Evolutionary conservation across 2,329 filamentous ascomycete genomes (phyloP), one percentile per base, ranked within the genome.

Genomic region (Hypocrella siamensis): DNA sequence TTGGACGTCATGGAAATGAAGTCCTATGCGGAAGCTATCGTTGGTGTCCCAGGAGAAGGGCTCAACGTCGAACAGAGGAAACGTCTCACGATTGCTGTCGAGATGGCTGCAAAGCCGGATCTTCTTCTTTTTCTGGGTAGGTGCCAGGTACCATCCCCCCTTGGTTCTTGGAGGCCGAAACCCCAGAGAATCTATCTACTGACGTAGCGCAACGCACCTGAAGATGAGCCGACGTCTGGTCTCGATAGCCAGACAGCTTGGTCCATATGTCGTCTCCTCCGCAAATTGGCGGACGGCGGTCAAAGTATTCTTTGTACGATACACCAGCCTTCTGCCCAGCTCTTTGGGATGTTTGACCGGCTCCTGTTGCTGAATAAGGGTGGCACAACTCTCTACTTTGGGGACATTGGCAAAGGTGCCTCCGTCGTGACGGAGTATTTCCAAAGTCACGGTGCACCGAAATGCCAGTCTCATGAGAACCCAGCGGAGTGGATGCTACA

Each of bases 401-500:
- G 75, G 6, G 61, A 77, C 3, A 71, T 80, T 26, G 76, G 76
- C 1, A 43, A 65, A 1, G 65, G 74, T 39, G 75, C 72, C 0
- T 53, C 54, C 3, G 70, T 57, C 0, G 50, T 80, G 31, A 60
- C 71, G 1, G 54, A 60, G 26, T 79, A 79, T 49, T 85, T 86
- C 36, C 69, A 76, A 45, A 44, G 51, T 9, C 68, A 79, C 34
- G 79, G 78, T 4, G 75, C 70, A 2, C 58, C 68, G 3, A 52
- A 57, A 28, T 79, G 78, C 35, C 61, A 58, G 7, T 51, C 63
- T 2, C 63, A 71, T 1, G 76, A 78, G 37, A 84, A 84, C 41
- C 79, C 79, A 0, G 79, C 79, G 2, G 79, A 85, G 52, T 84
- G 72, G 57, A 82, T 84, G 71, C 63, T 84, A 6, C 61, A 69